Base-by-base conservation (phyloP, 2,329 filamentous ascomycete species). In the Basipetospora sp. region DNA sequence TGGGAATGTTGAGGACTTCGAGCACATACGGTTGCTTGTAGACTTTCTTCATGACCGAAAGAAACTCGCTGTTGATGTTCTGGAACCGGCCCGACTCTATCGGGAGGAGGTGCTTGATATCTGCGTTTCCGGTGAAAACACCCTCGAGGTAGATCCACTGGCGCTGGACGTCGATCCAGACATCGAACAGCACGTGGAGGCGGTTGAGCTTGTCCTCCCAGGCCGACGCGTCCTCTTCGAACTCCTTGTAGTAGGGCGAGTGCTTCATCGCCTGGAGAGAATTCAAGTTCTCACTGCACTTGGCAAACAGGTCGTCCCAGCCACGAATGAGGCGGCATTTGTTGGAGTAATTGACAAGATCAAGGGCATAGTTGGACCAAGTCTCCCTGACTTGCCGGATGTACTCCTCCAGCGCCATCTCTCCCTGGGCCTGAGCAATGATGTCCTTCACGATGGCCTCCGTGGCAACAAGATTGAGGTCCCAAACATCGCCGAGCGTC, bases 121-220 rank as follows among this genome's bases (percentile, higher is more conserved):
- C 90, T 28, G 85, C 88, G 53, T 98, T 99, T 42, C 90, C 90
- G 1, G 88, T 94, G 55, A 99, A 99, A 25, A 99, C 90, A 47
- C 90, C 90, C 60, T 99, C 92, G 4, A 99, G 74, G 56, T 99
- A 99, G 6, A 98, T 90, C 90, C 90, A 99, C 62, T 98, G 90
- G 43, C 92, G 80, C 58, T 99, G 90, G n/a, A 99, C 92, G 59
- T 98, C 92, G 49, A 98, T 98, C 92, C 92, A 99, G 13, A 98
- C 87, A 56, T 99, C 90, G 52, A 99, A 98, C 8, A 98, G 71
- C 13, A 98, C 85, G 54, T 98, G 90, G 3, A 98, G 86, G 32
- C 90, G 77, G 56, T 96, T 99, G 18, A 99, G 71, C 56, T 93
- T 94, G 60, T 98, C 92, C 59, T 98, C 92, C 90, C 90, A 98